Evolutionary conservation across 2,329 filamentous ascomycete genomes (phyloP).

Genomic region (Trichoderma arundinaceum): DNA sequence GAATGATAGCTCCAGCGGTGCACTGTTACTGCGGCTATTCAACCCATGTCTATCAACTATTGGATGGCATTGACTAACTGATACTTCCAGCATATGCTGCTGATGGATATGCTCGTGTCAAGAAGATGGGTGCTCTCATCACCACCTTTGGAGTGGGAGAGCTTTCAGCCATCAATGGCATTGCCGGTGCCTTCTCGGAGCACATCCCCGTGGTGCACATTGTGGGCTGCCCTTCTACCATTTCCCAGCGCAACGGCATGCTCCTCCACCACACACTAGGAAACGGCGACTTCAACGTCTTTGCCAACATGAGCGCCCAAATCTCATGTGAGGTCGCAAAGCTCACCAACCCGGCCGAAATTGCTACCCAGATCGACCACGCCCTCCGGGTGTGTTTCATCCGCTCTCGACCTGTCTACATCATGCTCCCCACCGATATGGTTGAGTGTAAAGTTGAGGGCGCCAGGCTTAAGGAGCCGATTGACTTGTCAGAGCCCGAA

Average conservation of each 20-base stretch:
- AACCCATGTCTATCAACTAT: no score
- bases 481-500: slow-evolving; percentile 67
- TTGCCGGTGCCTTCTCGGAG: slow-evolving; percentile 77
- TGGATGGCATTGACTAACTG: slow-evolving; percentile 31
- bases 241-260: slow-evolving; percentile 55
- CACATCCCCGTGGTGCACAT: slow-evolving; percentile 74
- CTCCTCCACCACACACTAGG: slow-evolving; percentile 72
- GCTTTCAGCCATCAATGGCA: slow-evolving; percentile 74
- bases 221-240: slow-evolving; percentile 59
- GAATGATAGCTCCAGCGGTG: no score
- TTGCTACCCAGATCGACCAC: slow-evolving; percentile 77
- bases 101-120: slow-evolving; percentile 79
- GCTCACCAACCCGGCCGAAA: slow-evolving; percentile 71
- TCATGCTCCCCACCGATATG: slow-evolving; percentile 83
- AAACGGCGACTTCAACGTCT: slow-evolving; percentile 82
- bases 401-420: slow-evolving; percentile 78
- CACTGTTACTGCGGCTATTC: no score
- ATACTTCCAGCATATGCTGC: slow-evolving; percentile 68
- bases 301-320: slow-evolving; percentile 75
- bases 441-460: slow-evolving; percentile 78
- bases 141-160: slow-evolving; percentile 80
- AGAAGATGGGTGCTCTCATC: slow-evolving; percentile 71
- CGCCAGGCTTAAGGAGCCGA: slow-evolving; percentile 68
- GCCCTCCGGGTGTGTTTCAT: slow-evolving; percentile 76
- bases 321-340: slow-evolving; percentile 75